Percentiles rank a stretch among this genome's conserved stretches.
Conservation (phyloP, 2,329 filamentous ascomycete species). For the Penicillium sumatraense region DNA sequence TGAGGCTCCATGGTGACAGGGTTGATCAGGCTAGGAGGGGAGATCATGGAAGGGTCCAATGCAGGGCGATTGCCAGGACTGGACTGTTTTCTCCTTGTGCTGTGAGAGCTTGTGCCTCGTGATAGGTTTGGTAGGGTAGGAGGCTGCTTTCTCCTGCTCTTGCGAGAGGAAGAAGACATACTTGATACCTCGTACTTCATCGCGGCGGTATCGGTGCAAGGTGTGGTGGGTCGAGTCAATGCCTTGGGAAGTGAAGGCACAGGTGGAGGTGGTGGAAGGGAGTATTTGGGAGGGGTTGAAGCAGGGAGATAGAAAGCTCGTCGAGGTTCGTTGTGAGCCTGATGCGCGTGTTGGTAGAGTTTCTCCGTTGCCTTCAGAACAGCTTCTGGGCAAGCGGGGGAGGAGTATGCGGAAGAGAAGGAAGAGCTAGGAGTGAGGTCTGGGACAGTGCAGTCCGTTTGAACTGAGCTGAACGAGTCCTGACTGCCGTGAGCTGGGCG, state of each 20-base stretch:
- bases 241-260: conserved; percentile 29
- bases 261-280: conserved; percentile 28
- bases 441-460: conserved; percentile 37
- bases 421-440: conserved; percentile 46
- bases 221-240: conserved; percentile 26
- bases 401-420: conserved; percentile 43
- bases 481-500: conserved; percentile 35
- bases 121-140: conserved; percentile 36
- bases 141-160: conserved; percentile 36
- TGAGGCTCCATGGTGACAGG: conserved; percentile 46
- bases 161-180: conserved; percentile 33
- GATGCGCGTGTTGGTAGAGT: conserved; percentile 30
- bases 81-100: conserved; percentile 29
- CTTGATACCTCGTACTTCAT: conserved; percentile 34
- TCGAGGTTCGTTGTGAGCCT: conserved; percentile 16
- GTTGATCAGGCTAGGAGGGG: conserved; percentile 42
- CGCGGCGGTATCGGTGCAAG: conserved; percentile 25
- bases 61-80: conserved; percentile 31
- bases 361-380: conserved; percentile 34
- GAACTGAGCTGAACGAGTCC: conserved; percentile 39
- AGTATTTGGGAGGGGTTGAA: conserved; percentile 26
- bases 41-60: conserved; percentile 45
- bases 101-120: conserved; percentile 25
- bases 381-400: conserved; percentile 33
- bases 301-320: conserved; percentile 32